These are phyloP conservation scores for Cyclotella kingstonii DNA, from an alignment of 108 stramenopile species.

Conservation along the genomic window DNA sequence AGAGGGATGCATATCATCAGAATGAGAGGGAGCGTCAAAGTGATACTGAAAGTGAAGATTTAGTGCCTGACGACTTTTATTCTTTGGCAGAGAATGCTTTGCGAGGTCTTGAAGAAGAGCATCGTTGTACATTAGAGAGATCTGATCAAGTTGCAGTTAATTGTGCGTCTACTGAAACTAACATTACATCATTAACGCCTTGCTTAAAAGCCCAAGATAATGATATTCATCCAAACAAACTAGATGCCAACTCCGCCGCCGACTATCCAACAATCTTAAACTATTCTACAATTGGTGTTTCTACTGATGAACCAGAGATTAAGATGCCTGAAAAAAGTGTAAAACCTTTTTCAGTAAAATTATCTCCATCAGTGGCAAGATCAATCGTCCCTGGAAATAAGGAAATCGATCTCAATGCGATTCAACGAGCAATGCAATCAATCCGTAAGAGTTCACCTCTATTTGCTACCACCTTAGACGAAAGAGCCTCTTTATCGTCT, in stretches of 20 bases:
- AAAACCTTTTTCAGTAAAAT: conserved; percentile 1
- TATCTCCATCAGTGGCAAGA: not conserved
- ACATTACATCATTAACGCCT: not conserved
- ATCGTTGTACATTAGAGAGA: conserved; percentile 23
- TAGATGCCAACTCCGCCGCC: too few relatives aligned
- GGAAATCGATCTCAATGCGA: conserved; percentile 20
- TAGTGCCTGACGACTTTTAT: conserved; percentile 37
- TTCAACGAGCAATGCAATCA: conserved; percentile 38
- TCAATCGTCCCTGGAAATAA: not conserved
- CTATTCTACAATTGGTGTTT: too few relatives aligned
- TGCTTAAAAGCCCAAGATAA: not conserved
- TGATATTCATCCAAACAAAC: not conserved
- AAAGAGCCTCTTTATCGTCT: conserved; percentile 31
- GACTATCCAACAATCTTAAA: too few relatives aligned
- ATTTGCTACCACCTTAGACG: conserved; percentile 40
- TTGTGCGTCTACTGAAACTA: not conserved
- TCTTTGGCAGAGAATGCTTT: conserved; percentile 38
- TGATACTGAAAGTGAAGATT: conserved; percentile 8
- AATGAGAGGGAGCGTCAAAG: not conserved
- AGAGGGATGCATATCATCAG: not conserved
- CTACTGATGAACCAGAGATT: too few relatives aligned
- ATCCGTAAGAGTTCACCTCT: conserved; percentile 39
- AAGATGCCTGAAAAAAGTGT: too few relatives aligned
- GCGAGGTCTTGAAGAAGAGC: conserved; percentile 41
- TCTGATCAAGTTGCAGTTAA: not conserved